A percentile compares a stretch with the other conserved stretches of the same genome.
Evolutionary conservation across 768 basidiomycete species (phyloP).

Genomic region (Auricularia auricula-judae): DNA sequence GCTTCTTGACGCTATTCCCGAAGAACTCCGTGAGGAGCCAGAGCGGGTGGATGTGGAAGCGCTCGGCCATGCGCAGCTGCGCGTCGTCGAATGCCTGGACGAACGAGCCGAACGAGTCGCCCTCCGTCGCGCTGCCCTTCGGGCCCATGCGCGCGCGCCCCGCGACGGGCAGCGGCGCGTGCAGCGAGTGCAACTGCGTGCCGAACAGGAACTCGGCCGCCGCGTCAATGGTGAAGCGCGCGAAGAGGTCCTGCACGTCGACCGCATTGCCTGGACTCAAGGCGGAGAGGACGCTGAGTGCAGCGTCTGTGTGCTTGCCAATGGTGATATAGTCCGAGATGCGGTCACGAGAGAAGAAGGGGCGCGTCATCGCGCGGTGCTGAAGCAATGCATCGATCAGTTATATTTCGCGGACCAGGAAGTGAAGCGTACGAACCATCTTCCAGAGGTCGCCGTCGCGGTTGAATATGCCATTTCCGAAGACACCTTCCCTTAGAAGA

Average conservation of each 20-base stretch:
- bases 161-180: conserved; percentile 39
- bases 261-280: conserved; percentile 29
- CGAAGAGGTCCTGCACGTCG: conserved; percentile 58
- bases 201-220: conserved; percentile 70
- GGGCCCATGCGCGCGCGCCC: conserved; percentile 35
- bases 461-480: conserved; percentile 33
- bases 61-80: conserved; percentile 24
- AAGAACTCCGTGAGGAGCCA: conserved; percentile 35
- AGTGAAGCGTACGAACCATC: conserved; percentile 18
- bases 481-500: conserved; percentile 13
- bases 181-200: conserved; percentile 48
- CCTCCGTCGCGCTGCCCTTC: conserved; percentile 46
- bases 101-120: conserved; percentile 48
- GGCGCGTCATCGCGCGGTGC: conserved; percentile 59
- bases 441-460: conserved; percentile 41
- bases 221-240: conserved; percentile 58
- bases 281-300: conserved; percentile 34
- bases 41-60: conserved; percentile 25
- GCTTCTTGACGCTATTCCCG: conserved; percentile 25
- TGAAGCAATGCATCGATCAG: conserved; percentile 18
- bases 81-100: conserved; percentile 32
- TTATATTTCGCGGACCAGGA: conserved; percentile 7
- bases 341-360: conserved; percentile 66
- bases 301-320: conserved; percentile 34
- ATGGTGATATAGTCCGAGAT: conserved; percentile 61